A percentile compares a stretch with the other conserved stretches of the same genome.
phyloP scores from a whole-genome alignment of 164 flowering plant species.

The Kalanchoe fedtschenkoi region DNA sequence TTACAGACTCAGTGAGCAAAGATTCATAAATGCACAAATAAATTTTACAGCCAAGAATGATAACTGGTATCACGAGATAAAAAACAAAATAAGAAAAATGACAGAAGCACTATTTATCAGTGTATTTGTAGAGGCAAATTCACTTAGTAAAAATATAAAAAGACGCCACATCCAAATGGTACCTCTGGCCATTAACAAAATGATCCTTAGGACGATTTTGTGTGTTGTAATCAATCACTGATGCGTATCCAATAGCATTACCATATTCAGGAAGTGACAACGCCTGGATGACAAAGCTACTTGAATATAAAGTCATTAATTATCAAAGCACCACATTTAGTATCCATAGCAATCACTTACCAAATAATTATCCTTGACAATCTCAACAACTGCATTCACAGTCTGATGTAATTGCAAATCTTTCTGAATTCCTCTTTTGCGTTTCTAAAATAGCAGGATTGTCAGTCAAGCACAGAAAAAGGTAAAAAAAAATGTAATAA shows the following conservation, averaged over 20 bases:
- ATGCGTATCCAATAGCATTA: constrained; percentile 63
- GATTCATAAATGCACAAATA: not conserved
- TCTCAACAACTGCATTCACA: constrained; percentile 75
- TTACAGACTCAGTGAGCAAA: not conserved
- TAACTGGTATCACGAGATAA: too few relatives aligned
- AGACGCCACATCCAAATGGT: constrained; percentile 2
- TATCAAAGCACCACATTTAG: not conserved
- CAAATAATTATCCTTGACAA: constrained; percentile 84
- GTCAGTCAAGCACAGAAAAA: not conserved
- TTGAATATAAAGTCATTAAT: not conserved
- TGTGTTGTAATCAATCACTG: constrained; percentile 69
- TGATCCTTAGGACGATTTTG: constrained; percentile 50
- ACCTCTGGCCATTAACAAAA: constrained; percentile 72
- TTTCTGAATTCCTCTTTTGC: constrained; percentile 37
- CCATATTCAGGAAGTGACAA: constrained; percentile 60
- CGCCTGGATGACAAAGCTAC: constrained; percentile 35
- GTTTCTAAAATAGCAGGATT: constrained; percentile 40
- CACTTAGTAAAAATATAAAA: not conserved
- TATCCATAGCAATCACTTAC: constrained; percentile 24
- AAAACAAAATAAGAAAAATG: not conserved
- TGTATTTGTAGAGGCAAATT: not conserved
- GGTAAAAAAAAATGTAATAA: not conserved
- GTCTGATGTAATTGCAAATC: constrained; percentile 56
- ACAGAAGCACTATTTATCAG: not conserved
- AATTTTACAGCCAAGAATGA: not conserved